These are phyloP conservation scores for Verticillium alfalfae DNA, from an alignment of 2,329 filamentous ascomycete genomes.

Conservation along the genomic window DNA sequence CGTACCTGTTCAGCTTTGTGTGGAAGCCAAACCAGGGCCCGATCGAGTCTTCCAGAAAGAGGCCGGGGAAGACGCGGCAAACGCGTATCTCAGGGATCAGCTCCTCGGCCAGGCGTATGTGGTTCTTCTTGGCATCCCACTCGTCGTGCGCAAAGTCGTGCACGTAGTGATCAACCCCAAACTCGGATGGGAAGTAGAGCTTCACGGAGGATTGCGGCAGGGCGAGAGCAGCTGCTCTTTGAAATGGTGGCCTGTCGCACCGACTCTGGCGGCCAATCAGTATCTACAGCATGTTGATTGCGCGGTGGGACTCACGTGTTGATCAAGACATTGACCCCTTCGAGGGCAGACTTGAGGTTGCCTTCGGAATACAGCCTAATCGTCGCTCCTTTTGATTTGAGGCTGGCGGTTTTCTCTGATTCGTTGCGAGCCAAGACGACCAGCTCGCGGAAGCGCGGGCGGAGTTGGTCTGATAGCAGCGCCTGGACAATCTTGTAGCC, in stretches of 20 bases:
- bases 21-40: constrained; percentile 24
- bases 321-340: constrained; percentile 23
- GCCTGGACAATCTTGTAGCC: too few species aligned
- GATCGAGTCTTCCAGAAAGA: constrained; percentile 25
- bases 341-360: constrained; percentile 16
- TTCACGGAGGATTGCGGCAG: constrained; percentile 17
- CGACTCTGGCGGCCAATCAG: neutral
- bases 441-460: constrained; percentile 1
- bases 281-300: neutral
- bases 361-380: constrained; percentile 9
- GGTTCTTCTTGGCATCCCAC: constrained; percentile 24
- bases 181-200: constrained; percentile 28
- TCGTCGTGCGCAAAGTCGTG: constrained; percentile 26
- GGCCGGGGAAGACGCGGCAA: constrained; percentile 22
- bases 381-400: constrained; percentile 1
- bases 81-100: constrained; percentile 14
- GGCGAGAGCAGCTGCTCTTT: constrained; percentile 18
- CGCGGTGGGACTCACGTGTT: constrained; percentile 13
- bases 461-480: too few species aligned
- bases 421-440: constrained; percentile 3
- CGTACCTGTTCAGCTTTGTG: constrained; percentile 19
- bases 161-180: constrained; percentile 28
- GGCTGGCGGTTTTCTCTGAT: neutral
- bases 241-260: constrained; percentile 13
- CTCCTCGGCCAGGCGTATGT: constrained; percentile 15